These are phyloP conservation scores for Mycena chlorophos DNA, from an alignment of 768 basidiomycete species.

Conservation along the genomic window DNA sequence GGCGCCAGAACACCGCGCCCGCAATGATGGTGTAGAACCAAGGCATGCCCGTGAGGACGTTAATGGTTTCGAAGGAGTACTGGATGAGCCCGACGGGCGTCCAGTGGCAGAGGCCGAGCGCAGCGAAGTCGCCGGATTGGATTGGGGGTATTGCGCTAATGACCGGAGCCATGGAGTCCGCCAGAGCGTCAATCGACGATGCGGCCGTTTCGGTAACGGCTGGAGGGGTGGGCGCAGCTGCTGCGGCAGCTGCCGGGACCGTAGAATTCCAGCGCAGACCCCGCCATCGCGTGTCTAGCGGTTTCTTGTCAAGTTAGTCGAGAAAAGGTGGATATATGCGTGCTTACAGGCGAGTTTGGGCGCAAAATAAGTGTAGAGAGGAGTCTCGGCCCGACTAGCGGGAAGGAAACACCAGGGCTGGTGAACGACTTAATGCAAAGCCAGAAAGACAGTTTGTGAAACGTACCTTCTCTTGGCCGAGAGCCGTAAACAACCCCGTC, in stretches of 20 bases:
- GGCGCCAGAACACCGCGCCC: slow-evolving; percentile 61
- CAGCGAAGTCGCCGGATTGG: slow-evolving; percentile 71
- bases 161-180: neutral
- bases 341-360: slow-evolving; percentile 7
- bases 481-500: no score
- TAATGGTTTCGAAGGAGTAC: slow-evolving; percentile 65
- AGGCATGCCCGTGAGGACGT: slow-evolving; percentile 68
- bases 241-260: neutral
- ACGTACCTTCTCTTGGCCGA: no score
- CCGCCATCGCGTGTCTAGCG: slow-evolving; percentile 14
- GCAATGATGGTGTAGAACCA: slow-evolving; percentile 84
- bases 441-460: no score
- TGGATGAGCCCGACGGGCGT: slow-evolving; percentile 66
- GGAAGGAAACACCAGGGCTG: slow-evolving; percentile 5
- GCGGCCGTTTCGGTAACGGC: neutral
- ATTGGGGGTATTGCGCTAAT: slow-evolving; percentile 40
- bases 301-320: slow-evolving; percentile 14
- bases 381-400: slow-evolving; percentile 9
- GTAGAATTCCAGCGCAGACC: slow-evolving; percentile 14
- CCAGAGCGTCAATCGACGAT: neutral
- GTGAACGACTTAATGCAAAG: no score
- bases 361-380: slow-evolving; percentile 12
- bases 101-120: slow-evolving; percentile 64
- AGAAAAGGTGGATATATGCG: neutral
- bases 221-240: neutral